Evolutionary conservation across 2,329 filamentous ascomycete species (phyloP), one percentile per base, ranked within the genome.

Genomic region (Alternaria arborescens): DNA sequence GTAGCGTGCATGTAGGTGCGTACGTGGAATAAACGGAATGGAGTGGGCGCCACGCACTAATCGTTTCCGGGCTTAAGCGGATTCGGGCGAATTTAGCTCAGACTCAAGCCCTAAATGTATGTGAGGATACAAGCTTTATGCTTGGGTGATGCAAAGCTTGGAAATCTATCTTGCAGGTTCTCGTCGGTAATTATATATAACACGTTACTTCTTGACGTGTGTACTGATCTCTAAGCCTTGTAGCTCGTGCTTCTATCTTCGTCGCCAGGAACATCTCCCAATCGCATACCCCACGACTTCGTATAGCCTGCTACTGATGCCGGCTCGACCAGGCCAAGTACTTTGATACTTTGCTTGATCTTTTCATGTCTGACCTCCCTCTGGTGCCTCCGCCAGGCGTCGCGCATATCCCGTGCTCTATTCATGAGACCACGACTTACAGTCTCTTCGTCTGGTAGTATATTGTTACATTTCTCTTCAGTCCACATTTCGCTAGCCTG

Each of bases 311-410:
- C 67, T 8, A 68, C 63, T 12, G 69, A 64, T 5, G 55, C 54
- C 8, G 70, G 69, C 60, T 77, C 74, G 11, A 68, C 70, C 3
- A 70, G 74, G 2, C 74, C 75, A 7, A 78, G 42, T 3, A 77
- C 66, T 32, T 60, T 69, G 8, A 78, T 78, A 58, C 71, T 77
- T 42, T 65, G 65, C 64, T 77, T 78, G 14, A 77, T 43, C 43
- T 66, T 71, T 52, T 74, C 67, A 11, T 72, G 71, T 58, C 67
- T 67, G 2, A 52, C 52, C 22, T 75, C 68, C 26, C 42, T 60
- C 14, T 67, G 62, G 8, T 69, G 65, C 26, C 53, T 66, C 30
- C 65, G 68, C 57, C 74, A 62, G 14, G 68, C 66, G 30, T 72
- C 69, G 7, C 72, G 58, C 14, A 65, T 65, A 41, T 72, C 62